Evolutionary conservation across 805 yeast species (phyloP).

Genomic region (Saccharomycopsis sp.): DNA sequence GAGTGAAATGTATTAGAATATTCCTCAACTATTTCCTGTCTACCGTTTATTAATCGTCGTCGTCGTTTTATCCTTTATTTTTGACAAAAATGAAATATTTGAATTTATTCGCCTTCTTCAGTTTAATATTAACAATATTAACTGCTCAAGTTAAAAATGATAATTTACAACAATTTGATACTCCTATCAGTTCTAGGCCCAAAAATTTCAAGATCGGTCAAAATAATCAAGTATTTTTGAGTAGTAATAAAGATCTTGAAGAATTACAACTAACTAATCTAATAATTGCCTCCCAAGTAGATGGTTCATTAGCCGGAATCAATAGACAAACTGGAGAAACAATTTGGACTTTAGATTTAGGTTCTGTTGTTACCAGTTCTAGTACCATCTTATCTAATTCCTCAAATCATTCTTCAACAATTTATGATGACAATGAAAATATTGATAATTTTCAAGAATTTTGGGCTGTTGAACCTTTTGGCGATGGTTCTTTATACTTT

Average conservation of each 20-base stretch:
- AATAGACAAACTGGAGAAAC: constrained; percentile 16
- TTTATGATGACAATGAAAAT: constrained; percentile 16
- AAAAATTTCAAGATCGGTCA: constrained; percentile 7
- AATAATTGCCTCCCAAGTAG: constrained; percentile 16
- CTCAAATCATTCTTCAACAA: constrained; percentile 3
- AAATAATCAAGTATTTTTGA: constrained; percentile 9
- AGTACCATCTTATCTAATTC: neutral
- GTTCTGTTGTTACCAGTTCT: constrained; percentile 10
- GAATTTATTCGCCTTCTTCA: neutral
- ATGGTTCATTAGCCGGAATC: constrained; percentile 15
- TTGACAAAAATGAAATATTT: neutral
- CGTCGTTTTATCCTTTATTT: neutral
- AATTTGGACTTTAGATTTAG: constrained; percentile 15
- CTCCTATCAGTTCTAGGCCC: no score
- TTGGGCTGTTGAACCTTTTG: constrained; percentile 88
- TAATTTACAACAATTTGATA: no score
- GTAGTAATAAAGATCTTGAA: constrained; percentile 11
- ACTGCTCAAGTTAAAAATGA: neutral
- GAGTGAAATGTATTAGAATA: no score
- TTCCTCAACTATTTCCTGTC: no score
- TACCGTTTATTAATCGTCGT: no score
- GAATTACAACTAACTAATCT: constrained; percentile 14
- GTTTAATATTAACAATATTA: no score
- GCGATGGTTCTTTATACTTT: constrained; percentile 74
- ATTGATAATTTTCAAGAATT: constrained; percentile 28